Conservation (phyloP, 305 asterid species). For the Plantago lanceolata region DNA sequence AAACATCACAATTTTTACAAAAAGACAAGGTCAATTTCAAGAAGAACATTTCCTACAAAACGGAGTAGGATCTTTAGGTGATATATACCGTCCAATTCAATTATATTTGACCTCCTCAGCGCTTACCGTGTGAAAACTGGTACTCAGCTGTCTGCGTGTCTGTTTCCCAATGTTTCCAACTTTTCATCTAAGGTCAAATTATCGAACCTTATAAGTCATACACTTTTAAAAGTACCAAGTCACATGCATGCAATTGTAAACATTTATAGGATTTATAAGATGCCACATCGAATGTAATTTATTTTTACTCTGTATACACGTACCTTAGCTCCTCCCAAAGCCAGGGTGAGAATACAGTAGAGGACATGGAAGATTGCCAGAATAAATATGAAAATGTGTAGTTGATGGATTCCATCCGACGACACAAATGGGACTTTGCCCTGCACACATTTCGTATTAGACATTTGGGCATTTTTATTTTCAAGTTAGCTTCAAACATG, state of each 20-base stretch:
- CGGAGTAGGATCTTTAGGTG: neutral
- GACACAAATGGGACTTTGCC: slow-evolving; percentile 74
- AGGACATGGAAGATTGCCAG: slow-evolving; percentile 75
- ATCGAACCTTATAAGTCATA: no score
- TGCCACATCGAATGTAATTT: no score
- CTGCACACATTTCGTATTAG: no score
- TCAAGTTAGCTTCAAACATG: no score
- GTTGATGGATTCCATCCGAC: slow-evolving; percentile 64
- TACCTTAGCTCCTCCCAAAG: slow-evolving; percentile 77
- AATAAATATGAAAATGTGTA: slow-evolving; percentile 73
- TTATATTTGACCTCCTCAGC: no score
- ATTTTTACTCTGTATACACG: neutral
- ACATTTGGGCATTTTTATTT: no score
- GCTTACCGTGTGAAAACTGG: slow-evolving; percentile 71
- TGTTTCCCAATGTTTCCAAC: slow-evolving; percentile 74
- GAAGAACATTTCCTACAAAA: neutral
- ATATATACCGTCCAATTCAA: no score
- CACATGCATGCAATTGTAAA: no score
- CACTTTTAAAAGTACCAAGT: no score
- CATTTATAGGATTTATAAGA: no score
- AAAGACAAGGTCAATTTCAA: no score
- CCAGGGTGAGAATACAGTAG: slow-evolving; percentile 61
- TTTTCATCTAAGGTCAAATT: slow-evolving; percentile 56
- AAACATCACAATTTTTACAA: neutral
- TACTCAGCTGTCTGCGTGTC: slow-evolving; percentile 68